Evolutionary conservation across 169 alveolate genomes (phyloP).

Genomic region (Eimeria tenella): DNA sequence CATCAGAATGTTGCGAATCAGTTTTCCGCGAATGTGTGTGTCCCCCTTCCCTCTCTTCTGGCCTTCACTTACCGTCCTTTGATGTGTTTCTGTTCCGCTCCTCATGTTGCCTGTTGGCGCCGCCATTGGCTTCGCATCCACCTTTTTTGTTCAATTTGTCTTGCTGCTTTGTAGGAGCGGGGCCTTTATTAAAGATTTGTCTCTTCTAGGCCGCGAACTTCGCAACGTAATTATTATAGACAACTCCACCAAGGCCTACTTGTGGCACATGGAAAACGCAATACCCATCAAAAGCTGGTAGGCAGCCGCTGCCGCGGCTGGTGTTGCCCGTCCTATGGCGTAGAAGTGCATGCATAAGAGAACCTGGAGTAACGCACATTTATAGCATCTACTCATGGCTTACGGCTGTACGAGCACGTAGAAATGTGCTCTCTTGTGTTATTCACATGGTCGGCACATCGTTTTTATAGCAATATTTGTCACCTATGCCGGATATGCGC

Average conservation of each 20-base stretch:
- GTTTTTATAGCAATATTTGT: too few species aligned
- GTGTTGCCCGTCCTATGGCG: neutral
- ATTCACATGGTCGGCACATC: too few species aligned
- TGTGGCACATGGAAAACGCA: conserved; percentile 94
- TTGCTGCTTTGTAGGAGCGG: conserved; percentile 82
- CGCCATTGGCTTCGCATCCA: neutral
- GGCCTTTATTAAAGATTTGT: conserved; percentile 90
- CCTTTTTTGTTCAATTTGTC: neutral
- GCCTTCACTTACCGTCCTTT: too few species aligned
- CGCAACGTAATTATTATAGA: conserved; percentile 92
- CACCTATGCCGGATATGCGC: too few species aligned
- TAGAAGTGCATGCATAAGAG: too few species aligned
- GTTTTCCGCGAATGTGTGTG: neutral
- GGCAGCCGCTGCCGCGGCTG: neutral
- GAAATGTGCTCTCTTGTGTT: too few species aligned
- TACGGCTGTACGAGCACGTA: neutral
- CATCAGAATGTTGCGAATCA: too few species aligned
- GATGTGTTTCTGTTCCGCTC: neutral
- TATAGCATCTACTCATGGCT: too few species aligned
- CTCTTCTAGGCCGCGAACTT: conserved; percentile 91
- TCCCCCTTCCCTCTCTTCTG: neutral
- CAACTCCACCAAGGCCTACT: conserved; percentile 94
- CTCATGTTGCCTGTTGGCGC: neutral
- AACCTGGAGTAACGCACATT: too few species aligned
- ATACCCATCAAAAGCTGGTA: conserved; percentile 94